A percentile compares a stretch with the other conserved stretches of the same genome.
Evolutionary conservation across 1,139 yeast species (phyloP).

Genomic region (Suhomyces bribrorum): DNA sequence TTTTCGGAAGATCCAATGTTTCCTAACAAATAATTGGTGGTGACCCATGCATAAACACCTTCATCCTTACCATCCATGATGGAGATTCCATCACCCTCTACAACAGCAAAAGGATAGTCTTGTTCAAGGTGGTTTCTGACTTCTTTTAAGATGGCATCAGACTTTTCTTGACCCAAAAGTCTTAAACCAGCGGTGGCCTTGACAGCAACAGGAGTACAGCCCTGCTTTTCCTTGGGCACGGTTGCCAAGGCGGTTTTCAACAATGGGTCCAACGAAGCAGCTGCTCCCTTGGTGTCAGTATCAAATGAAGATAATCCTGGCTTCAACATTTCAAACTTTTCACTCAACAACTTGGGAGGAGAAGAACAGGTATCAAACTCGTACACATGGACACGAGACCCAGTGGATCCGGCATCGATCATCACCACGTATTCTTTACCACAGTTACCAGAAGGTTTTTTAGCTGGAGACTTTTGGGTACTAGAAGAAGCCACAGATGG

Average conservation of each 20-base stretch:
- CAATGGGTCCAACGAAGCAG: slow-evolving; percentile 79
- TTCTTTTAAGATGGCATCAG: slow-evolving; percentile 67
- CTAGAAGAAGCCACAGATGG: background rate
- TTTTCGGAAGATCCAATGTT: slow-evolving; percentile 79
- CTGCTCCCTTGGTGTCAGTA: slow-evolving; percentile 81
- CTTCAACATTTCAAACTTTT: slow-evolving; percentile 82
- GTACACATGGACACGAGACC: slow-evolving; percentile 93
- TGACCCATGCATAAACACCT: slow-evolving; percentile 99
- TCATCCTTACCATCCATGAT: slow-evolving; percentile 97
- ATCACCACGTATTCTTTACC: slow-evolving; percentile 61
- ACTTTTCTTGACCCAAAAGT: slow-evolving; percentile 73
- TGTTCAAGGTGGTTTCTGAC: slow-evolving; percentile 73
- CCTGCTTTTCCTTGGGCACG: slow-evolving; percentile 71
- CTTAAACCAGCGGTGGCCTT: slow-evolving; percentile 98
- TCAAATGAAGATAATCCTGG: slow-evolving; percentile 92
- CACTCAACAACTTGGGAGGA: slow-evolving; percentile 78
- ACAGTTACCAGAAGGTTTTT: background rate
- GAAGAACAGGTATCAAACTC: slow-evolving; percentile 81
- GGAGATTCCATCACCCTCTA: slow-evolving; percentile 74
- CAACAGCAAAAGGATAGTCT: slow-evolving; percentile 89
- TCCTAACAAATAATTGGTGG: slow-evolving; percentile 88
- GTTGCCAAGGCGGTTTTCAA: slow-evolving; percentile 69
- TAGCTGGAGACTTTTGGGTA: background rate
- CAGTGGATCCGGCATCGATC: slow-evolving; percentile 97
- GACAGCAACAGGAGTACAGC: slow-evolving; percentile 90